These are phyloP conservation scores for Auriculariales sp. DNA, from an alignment of 768 basidiomycete species.

Conservation along the genomic window DNA sequence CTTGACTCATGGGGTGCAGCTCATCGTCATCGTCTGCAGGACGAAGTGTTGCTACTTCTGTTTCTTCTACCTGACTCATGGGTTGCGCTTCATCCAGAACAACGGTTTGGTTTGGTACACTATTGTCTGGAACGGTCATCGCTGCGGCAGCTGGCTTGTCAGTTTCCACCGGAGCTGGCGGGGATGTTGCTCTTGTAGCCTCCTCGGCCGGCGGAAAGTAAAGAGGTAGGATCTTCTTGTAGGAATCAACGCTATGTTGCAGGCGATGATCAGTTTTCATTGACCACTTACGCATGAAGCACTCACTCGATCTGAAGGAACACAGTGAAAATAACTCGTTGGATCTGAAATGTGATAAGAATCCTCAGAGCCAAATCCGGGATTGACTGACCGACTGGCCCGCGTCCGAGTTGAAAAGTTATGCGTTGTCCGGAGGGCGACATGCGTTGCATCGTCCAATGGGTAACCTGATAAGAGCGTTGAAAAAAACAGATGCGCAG, in stretches of 20 bases:
- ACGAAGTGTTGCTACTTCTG: too few species aligned
- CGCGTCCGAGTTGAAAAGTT: slow-evolving; percentile 38
- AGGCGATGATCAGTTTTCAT: not conserved
- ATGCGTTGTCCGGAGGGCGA: slow-evolving; percentile 48
- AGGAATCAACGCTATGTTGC: slow-evolving; percentile 14
- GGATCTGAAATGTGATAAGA: slow-evolving; percentile 24
- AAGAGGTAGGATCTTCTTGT: slow-evolving; percentile 37
- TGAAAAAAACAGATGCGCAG: too few species aligned
- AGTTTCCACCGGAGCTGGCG: too few species aligned
- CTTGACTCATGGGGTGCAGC: too few species aligned
- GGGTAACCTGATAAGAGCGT: slow-evolving; percentile 74
- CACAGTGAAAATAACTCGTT: slow-evolving; percentile 61
- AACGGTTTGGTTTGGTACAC: too few species aligned
- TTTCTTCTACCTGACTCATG: too few species aligned
- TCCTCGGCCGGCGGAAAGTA: slow-evolving; percentile 48
- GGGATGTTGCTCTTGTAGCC: too few species aligned
- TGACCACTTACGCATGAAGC: slow-evolving; percentile 44
- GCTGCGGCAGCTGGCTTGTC: too few species aligned
- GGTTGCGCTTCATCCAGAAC: too few species aligned
- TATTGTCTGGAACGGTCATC: too few species aligned
- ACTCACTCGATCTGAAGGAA: slow-evolving; percentile 49
- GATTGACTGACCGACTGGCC: slow-evolving; percentile 22
- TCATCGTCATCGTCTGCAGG: too few species aligned
- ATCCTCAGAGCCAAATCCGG: slow-evolving; percentile 15
- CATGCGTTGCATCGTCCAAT: slow-evolving; percentile 50